Evolutionary conservation across 2,329 filamentous ascomycete species (phyloP), one percentile per base, ranked within the genome.

Genomic region (Thielaviopsis punctulata): DNA sequence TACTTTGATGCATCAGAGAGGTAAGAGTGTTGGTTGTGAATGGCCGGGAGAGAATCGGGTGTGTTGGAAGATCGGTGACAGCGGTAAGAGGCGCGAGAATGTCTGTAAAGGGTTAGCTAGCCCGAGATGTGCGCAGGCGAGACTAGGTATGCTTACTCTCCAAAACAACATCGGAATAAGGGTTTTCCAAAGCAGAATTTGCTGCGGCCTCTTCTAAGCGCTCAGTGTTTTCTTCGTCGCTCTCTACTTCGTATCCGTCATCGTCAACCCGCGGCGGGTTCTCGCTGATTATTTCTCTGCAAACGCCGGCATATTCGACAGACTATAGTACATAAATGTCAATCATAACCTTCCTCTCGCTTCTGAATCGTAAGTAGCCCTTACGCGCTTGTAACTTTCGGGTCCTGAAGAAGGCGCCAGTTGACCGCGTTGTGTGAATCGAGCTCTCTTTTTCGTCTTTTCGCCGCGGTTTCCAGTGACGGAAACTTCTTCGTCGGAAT

Each of bases 191-290:
- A 33, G 79, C 74, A n/a, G 79, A 79, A 3, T 75, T 68, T 45
- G 77, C 71, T 48, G 76, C 68, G 43, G 79, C 80, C 48, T 81
- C 76, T 57, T 74, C 73, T 21, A 78, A 64, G 53, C 73, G 74
- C 43, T 81, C 77, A 55, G 80, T 74, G 53, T 84, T 77, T 56
- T 85, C 80, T 55, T 86, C 82, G 56, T 82, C 79, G 62, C 78
- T 82, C 43, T 86, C 81, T 52, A 87, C 69, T 57, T 86, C 79
- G 62, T 84, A 87, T 57, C 85, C 85, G 59, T 90, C 84, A 45
- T 86, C 79, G 65, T 90, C 85, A 58, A 85, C 70, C 46, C 85
- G 70, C 10, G 77, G 75, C 4, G 83, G 82, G 59, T 88, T 90
- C 58, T 76, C 77, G 63, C 79, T 78, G 57, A 93, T 79, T 58